A percentile compares a stretch with the other conserved stretches of the same genome.
phyloP scores from a whole-genome alignment of 2,329 filamentous ascomycete species.

The Pyrenophora tritici-repentis region DNA sequence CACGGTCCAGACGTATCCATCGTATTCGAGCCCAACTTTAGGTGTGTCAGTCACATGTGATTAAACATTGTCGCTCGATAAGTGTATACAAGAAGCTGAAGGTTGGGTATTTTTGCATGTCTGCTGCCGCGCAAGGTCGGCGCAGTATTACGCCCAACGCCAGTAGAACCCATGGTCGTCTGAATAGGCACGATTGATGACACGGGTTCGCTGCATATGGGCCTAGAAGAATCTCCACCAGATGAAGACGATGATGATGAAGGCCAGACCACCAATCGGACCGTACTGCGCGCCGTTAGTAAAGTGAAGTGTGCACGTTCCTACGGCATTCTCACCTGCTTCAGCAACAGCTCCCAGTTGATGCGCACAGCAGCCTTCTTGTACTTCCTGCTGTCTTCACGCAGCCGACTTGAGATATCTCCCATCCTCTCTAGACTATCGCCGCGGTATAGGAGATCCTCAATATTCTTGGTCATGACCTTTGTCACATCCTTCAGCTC shows the following conservation, averaged over 20 bases:
- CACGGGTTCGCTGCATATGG: not conserved
- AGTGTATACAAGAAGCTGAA: slow-evolving; percentile 6
- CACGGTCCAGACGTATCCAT: not conserved
- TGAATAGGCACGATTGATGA: not conserved
- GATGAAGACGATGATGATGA: slow-evolving; percentile 84
- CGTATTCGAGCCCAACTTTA: not conserved
- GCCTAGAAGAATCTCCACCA: slow-evolving; percentile 88
- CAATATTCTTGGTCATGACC: slow-evolving; percentile 99
- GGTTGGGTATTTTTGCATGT: slow-evolving; percentile 28
- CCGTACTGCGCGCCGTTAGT: slow-evolving; percentile 66
- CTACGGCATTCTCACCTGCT: slow-evolving; percentile 63
- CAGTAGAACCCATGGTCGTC: not conserved
- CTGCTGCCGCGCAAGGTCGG: slow-evolving; percentile 2
- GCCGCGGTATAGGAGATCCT: slow-evolving; percentile 92
- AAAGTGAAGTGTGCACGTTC: not conserved
- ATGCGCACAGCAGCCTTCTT: slow-evolving; percentile 89
- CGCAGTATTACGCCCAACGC: slow-evolving; percentile 16
- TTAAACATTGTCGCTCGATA: not conserved
- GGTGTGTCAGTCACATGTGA: no score
- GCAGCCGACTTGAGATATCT: slow-evolving; percentile 82
- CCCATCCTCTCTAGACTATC: slow-evolving; percentile 97
- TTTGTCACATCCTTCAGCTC: slow-evolving; percentile 97
- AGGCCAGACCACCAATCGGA: slow-evolving; percentile 78
- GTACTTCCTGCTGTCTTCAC: slow-evolving; percentile 95
- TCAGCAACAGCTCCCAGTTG: slow-evolving; percentile 95